Evolutionary conservation across 139 green algal species (phyloP), one percentile per base, ranked within the genome.

Genomic region (Raphidocelis subcapitata): DNA sequence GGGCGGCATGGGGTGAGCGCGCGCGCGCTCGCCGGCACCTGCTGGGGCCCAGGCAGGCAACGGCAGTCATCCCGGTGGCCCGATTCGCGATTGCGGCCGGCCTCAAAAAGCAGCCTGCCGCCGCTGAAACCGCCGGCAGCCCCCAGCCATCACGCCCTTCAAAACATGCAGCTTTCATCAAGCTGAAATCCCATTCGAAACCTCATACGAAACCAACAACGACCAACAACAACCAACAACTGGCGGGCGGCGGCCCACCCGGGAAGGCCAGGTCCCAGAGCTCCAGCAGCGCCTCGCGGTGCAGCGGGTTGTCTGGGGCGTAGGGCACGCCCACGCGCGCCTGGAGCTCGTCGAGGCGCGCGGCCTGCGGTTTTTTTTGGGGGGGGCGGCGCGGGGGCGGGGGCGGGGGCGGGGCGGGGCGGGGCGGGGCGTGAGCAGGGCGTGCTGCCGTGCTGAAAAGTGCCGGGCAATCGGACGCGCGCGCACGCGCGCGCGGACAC

Each of bases 231-330:
- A 49, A 8, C 41, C 41, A 49, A 49, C 41, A 8, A 12, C 41
- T 49, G 41, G 41, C 10, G 12, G 24, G 54, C 10, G 5, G 54
- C 54, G 5, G n/a, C 24, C 54, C 70, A 0, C 72, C 84, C 0
- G 83, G 74, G 54, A 92, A 94, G 0, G 74, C 80, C 24, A 81
- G 57, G 0, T 26, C 46, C 90, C 90, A 95, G n/a, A 95, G 79
- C 74, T 76, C 37, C 21, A 66, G 62, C 74, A 94, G 76, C 16
- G 72, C 46, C 2, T 82, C 70, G 63, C 76, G 70, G 77, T 89
- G 84, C n/a, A 33, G 56, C 8, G 28, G 33, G 57, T 81, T 67
- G 21, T 20, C 41, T 18, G 47, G 37, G 56, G 86, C 77, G 37
- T 79, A 89, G 15, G 73, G 81, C 37, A 81, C 79, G 32, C 55